Evolutionary conservation across 2,329 filamentous ascomycete species (phyloP).

Genomic region (Cladosporium cucumerinum): DNA sequence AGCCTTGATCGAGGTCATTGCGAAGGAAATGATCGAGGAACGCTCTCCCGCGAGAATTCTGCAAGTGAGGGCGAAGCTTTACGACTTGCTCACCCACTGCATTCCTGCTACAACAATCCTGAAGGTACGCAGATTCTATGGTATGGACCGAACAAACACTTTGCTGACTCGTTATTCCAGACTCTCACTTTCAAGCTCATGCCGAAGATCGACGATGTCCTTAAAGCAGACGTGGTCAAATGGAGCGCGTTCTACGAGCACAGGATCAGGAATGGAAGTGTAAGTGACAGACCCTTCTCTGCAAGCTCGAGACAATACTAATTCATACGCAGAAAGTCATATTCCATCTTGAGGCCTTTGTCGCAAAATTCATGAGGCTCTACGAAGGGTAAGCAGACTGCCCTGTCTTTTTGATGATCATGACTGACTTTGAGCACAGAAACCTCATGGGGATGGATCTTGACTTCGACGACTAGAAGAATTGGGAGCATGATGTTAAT

Average conservation of each 20-base stretch:
- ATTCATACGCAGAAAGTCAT: slow-evolving; percentile 68
- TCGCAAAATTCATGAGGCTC: slow-evolving; percentile 97
- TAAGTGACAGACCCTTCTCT: slow-evolving; percentile 32
- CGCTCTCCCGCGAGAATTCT: slow-evolving; percentile 87
- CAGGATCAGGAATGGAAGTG: slow-evolving; percentile 77
- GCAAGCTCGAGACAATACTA: not conserved
- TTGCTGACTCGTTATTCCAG: slow-evolving; percentile 30
- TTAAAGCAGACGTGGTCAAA: slow-evolving; percentile 89
- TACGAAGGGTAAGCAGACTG: slow-evolving; percentile 69
- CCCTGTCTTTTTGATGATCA: not conserved
- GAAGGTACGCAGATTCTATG: slow-evolving; percentile 51
- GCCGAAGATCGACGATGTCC: slow-evolving; percentile 75
- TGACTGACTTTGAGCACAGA: slow-evolving; percentile 29
- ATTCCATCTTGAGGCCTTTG: slow-evolving; percentile 96
- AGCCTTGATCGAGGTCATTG: slow-evolving; percentile 80
- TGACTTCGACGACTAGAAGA: slow-evolving; percentile 40
- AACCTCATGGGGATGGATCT: slow-evolving; percentile 76
- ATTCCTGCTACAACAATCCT: slow-evolving; percentile 93
- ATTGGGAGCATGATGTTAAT: not conserved
- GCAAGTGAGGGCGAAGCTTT: slow-evolving; percentile 87
- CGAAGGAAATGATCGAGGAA: slow-evolving; percentile 90
- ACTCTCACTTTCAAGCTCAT: slow-evolving; percentile 93
- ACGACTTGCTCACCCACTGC: slow-evolving; percentile 94
- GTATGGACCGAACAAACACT: not conserved
- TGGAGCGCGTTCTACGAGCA: slow-evolving; percentile 99